Conservation (phyloP, 441 rosid species). For the Gossypium davidsonii region DNA sequence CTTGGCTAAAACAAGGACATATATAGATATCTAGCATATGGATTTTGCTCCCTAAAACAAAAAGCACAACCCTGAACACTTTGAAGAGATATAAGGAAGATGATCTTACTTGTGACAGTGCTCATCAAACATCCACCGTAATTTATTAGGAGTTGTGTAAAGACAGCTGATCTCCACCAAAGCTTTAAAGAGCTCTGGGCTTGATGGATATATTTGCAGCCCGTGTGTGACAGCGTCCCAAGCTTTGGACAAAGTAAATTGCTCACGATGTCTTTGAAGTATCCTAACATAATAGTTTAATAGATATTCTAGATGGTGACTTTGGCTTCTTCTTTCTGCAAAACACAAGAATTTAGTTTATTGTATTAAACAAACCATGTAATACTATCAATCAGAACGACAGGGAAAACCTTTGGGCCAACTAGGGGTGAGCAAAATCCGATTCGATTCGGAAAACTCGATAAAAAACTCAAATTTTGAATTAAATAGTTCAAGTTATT, state of each 20-base stretch:
- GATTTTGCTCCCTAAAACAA: background rate
- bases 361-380: conserved; percentile 13
- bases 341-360: conserved; percentile 16
- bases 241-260: conserved; percentile 45
- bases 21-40: background rate
- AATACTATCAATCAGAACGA: conserved; percentile 1
- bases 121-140: conserved; percentile 69
- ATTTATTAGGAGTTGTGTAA: conserved; percentile 70
- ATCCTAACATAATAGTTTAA: conserved; percentile 51
- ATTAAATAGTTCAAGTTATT: too few relatives aligned
- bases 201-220: conserved; percentile 72
- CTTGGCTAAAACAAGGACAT: background rate
- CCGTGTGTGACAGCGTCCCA: conserved; percentile 72
- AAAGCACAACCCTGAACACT: background rate
- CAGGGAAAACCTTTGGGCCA: background rate
- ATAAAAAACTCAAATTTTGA: too few relatives aligned
- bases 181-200: conserved; percentile 50
- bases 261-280: conserved; percentile 61
- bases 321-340: conserved; percentile 72
- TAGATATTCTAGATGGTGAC: conserved; percentile 64
- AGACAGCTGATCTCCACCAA: conserved; percentile 60
- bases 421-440: too few relatives aligned
- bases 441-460: too few relatives aligned
- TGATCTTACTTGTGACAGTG: conserved; percentile 60
- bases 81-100: background rate